phyloP scores from a whole-genome alignment of 768 basidiomycete species.

The Lepiota brunneoincarnata region DNA sequence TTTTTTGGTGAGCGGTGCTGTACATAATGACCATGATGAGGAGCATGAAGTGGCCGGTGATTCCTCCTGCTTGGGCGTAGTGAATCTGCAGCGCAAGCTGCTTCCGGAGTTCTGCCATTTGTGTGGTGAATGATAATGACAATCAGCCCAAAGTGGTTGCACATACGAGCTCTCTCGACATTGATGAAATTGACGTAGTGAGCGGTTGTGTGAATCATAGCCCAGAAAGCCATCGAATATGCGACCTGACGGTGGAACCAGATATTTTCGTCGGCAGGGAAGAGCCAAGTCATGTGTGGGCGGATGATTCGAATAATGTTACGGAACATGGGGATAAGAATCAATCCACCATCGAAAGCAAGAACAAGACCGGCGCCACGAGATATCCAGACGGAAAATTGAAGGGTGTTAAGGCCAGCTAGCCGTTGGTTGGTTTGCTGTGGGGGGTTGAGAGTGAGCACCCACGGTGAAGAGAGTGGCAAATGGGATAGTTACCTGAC shows the following conservation, averaged over 20 bases:
- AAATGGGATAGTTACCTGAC: slow-evolving; percentile 57
- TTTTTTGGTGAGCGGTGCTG: slow-evolving; percentile 84
- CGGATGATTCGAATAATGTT: slow-evolving; percentile 84
- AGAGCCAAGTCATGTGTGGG: slow-evolving; percentile 74
- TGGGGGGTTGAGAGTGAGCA: slow-evolving; percentile 4
- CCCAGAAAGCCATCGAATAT: slow-evolving; percentile 91
- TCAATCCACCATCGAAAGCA: slow-evolving; percentile 82
- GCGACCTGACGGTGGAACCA: slow-evolving; percentile 97
- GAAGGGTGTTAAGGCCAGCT: slow-evolving; percentile 73
- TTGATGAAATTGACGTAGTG: slow-evolving; percentile 95
- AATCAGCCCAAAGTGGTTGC: background rate
- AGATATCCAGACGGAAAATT: slow-evolving; percentile 85
- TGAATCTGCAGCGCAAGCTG: slow-evolving; percentile 80
- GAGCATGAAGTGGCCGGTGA: slow-evolving; percentile 95
- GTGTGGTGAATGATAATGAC: background rate
- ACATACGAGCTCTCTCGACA: slow-evolving; percentile 82
- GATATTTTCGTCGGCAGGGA: slow-evolving; percentile 93
- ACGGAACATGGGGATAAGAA: slow-evolving; percentile 86
- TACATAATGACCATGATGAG: slow-evolving; percentile 93
- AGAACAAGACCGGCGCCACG: slow-evolving; percentile 91
- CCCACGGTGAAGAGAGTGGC: background rate
- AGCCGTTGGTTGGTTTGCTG: slow-evolving; percentile 63
- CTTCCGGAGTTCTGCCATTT: slow-evolving; percentile 67
- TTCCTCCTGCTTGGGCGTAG: slow-evolving; percentile 86
- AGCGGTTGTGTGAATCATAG: slow-evolving; percentile 89